Base-by-base conservation (phyloP, 2,329 filamentous ascomycete genomes). In the Clonostachys chloroleuca region DNA sequence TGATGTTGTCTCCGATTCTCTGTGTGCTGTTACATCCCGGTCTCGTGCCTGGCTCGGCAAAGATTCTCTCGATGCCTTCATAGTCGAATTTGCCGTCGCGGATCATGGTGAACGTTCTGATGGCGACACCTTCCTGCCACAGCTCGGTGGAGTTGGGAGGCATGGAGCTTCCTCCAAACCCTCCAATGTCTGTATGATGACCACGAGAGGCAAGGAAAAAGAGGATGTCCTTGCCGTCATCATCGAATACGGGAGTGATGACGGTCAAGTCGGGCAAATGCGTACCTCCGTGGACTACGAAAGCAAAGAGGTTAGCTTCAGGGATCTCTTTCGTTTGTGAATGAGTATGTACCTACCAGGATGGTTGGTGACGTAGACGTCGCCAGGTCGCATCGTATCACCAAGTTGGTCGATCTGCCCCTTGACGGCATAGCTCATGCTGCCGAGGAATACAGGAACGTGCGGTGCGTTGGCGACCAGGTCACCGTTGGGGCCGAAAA, bases 1-100 rank as follows among this genome's bases (percentile, higher is more conserved):
- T 91, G 52, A 95, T 75, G 57, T 95, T 95, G 63, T 95, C 90
- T 5, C 80, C 83, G 1, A 94, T 70, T 58, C 87, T 91, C 18
- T 89, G 73, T 2, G 64, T 61, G 0, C 89, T 88, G 1, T 81
- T 83, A 34, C 58, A 61, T 3, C 58, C 58, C 12, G 45, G 45
- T 7, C 36, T 43, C 9, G 45, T 30, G 24, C 24, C 24, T 1
- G 24, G 24, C 24, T 30, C 24, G 24, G 24, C 24, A 30, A 30
- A 30, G 24, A 30, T 30, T 5, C 24, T 30, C 53, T 91, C 90
- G 52, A 90, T 86, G 58, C 95, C 59, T 4, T 59, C 54, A 35
- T 68, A 64, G 16, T 63, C 56, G 44, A 70, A 69, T 9, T 60
- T 47, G 24, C 65, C 63, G 13, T 57, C 56, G 6, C 59, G 66